These are phyloP conservation scores for Amylostereum chailletii DNA, from an alignment of 1,284 basidiomycete species.

Conservation along the genomic window DNA sequence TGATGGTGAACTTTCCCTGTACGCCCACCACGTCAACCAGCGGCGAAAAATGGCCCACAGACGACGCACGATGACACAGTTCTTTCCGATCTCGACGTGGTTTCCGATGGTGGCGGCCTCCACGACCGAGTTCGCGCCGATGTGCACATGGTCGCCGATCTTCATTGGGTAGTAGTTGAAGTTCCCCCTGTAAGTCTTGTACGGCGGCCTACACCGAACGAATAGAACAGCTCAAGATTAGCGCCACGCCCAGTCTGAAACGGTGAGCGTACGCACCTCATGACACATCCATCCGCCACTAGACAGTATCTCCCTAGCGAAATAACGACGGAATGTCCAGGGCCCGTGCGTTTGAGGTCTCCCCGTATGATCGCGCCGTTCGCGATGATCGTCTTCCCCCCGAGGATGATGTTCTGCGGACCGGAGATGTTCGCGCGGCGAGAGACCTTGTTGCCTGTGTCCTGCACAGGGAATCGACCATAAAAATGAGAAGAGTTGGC, in stretches of 20 bases:
- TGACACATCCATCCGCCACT: slow-evolving; percentile 81
- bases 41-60: background rate
- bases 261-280: slow-evolving; percentile 52
- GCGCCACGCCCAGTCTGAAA: background rate
- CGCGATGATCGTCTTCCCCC: slow-evolving; percentile 95
- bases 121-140: slow-evolving; percentile 80
- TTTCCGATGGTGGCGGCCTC: slow-evolving; percentile 94
- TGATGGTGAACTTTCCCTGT: slow-evolving; percentile 93
- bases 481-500: background rate
- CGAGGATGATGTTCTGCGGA: slow-evolving; percentile 93
- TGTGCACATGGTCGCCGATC: slow-evolving; percentile 90
- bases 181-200: slow-evolving; percentile 83
- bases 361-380: slow-evolving; percentile 84
- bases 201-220: slow-evolving; percentile 52
- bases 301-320: slow-evolving; percentile 89
- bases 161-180: slow-evolving; percentile 99
- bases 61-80: slow-evolving; percentile 80
- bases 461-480: slow-evolving; percentile 14
- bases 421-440: slow-evolving; percentile 90
- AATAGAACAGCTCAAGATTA: slow-evolving; percentile 1
- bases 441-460: slow-evolving; percentile 68
- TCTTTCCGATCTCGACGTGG: slow-evolving; percentile 91
- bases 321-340: slow-evolving; percentile 88
- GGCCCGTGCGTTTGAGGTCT: slow-evolving; percentile 76
- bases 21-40: background rate